phyloP scores from a whole-genome alignment of 495 filamentous ascomycete species.

The Physcia stellaris region DNA sequence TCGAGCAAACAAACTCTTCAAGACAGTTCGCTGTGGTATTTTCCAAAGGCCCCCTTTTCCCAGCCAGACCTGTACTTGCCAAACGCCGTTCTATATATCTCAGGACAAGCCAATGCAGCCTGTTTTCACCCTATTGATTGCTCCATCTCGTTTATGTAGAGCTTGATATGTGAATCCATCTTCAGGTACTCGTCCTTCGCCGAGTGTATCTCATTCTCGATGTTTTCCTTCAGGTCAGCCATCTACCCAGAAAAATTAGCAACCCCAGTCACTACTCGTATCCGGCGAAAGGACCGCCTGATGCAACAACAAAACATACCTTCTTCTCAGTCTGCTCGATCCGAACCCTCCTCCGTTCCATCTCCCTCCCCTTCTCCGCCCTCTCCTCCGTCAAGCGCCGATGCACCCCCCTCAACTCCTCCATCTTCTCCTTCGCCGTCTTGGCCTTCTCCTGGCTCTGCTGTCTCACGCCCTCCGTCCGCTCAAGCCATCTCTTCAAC shows the following conservation, averaged over 20 bases:
- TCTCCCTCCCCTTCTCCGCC: conserved; percentile 70
- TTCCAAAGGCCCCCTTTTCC: too few species aligned
- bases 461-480: conserved; percentile 66
- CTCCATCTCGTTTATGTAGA: conserved; percentile 98
- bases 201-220: conserved; percentile 78
- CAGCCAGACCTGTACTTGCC: too few species aligned
- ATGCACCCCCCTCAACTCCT: conserved; percentile 72
- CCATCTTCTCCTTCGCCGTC: conserved; percentile 72
- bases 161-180: conserved; percentile 89
- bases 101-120: too few species aligned
- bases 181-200: conserved; percentile 90
- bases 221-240: conserved; percentile 91
- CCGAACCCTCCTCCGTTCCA: conserved; percentile 75
- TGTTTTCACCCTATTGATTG: conserved; percentile 33
- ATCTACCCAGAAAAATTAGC: conserved; percentile 49
- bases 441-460: conserved; percentile 69
- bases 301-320: conserved; percentile 34
- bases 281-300: too few species aligned
- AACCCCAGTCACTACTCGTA: too few species aligned
- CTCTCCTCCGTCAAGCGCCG: conserved; percentile 71
- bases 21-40: too few species aligned
- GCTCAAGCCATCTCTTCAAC: conserved; percentile 65
- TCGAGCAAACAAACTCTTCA: too few species aligned
- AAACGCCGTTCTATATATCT: too few species aligned
- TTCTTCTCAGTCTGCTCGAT: conserved; percentile 99